Evolutionary conservation across 768 basidiomycete genomes (phyloP), one percentile per base, ranked within the genome.

Genomic region (Termitomyces sp.): DNA sequence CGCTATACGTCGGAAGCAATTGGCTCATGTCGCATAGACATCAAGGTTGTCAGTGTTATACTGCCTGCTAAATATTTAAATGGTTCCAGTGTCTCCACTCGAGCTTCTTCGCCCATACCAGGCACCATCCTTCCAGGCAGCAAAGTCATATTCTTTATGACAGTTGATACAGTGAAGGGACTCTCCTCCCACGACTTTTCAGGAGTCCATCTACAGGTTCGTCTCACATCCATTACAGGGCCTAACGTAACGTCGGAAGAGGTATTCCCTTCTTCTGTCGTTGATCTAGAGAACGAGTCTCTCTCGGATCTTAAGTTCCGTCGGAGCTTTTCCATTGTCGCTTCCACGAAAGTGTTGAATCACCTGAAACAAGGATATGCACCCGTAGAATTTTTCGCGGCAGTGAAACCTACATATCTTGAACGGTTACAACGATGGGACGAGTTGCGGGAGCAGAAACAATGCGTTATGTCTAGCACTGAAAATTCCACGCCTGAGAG

Each of bases 1-100:
- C 85, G 90, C 32, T 96, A 95, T 67, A 97, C 94, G 1, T 82
- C 92, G 47, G 96, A 98, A 68, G 95, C 95, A 1, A 94, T 98
- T 62, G 97, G 96, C 1, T 93, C 92, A 27, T 98, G 95, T 73
- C 85, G 93, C 24, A 79, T 97, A 54, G 86, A 88, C 62, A 79
- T 97, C 71, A 91, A 86, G 72, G 81, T 93, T 44, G 80, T 89
- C 62, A 92, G 85, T 60, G 82, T 90, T 39, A 74, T 84, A 27
- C 69, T 83, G 42, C 77, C 87, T 2, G 71, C 84, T 7, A 84
- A 82, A 71, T 79, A 86, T 67, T 70, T 76, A 37, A 79, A 82
- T 61, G 77, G 81, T 51, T 92, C 90, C 1, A 71, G 78, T 44
- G 73, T 83, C 14, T 84, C 88, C 16, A 92, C 88, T 2, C 82